Percentiles rank a stretch among this genome's conserved stretches.
Evolutionary conservation across 208 protist genomes (phyloP).

Genomic region (Giardia muris): DNA sequence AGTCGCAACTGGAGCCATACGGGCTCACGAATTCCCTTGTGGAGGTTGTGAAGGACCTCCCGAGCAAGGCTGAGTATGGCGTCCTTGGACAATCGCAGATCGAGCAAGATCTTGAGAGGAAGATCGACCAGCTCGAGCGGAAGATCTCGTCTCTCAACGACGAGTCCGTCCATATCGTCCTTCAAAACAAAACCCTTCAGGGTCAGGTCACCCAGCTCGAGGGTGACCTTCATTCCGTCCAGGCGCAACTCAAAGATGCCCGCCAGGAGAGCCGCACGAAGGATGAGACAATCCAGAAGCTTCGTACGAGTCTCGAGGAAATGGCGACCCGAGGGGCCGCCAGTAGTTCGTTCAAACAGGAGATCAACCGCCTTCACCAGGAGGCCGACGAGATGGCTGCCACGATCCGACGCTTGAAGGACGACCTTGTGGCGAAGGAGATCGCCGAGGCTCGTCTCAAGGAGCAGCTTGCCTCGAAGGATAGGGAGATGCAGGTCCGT

Average conservation of each 20-base stretch:
- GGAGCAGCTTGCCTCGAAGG: not conserved
- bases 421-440: not conserved
- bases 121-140: not conserved
- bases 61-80: not conserved
- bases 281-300: not conserved
- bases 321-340: not conserved
- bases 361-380: not conserved
- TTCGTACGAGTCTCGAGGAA: not conserved
- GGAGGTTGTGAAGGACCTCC: not conserved
- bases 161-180: not conserved
- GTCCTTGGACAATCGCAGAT: not conserved
- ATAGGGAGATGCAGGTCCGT: not conserved
- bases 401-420: not conserved
- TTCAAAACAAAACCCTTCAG: not conserved
- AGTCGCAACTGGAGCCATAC: not conserved
- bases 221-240: not conserved
- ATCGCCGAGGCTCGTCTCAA: not conserved
- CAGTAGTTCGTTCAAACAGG: not conserved
- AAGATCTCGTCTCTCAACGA: not conserved
- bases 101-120: not conserved
- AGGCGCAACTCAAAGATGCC: not conserved
- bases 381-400: not conserved
- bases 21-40: not conserved
- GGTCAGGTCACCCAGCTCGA: not conserved
- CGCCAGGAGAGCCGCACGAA: not conserved